These are phyloP conservation scores for Antitrichia curtipendula DNA, from an alignment of 225 moss, liverwort and hornwort species.

Conservation along the genomic window DNA sequence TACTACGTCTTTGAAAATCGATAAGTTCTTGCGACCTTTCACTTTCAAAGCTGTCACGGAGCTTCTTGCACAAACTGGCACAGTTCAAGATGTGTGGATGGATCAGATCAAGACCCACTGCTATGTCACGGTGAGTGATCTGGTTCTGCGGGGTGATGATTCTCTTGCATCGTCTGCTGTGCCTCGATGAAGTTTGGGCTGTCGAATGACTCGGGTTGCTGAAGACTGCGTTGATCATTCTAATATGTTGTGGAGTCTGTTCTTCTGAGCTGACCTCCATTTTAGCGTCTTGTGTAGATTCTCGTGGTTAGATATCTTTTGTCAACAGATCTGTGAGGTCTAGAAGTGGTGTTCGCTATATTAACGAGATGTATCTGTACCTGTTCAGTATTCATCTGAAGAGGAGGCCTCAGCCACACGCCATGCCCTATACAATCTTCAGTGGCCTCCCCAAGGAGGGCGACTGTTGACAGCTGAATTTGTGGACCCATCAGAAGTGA, in stretches of 20 bases:
- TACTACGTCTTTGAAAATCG: conserved; percentile 82
- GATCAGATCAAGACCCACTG: conserved; percentile 99
- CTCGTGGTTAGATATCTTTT: not conserved
- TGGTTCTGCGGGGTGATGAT: not conserved
- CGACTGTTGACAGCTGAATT: conserved; percentile 80
- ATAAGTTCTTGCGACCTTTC: conserved; percentile 91
- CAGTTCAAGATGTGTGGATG: conserved; percentile 96
- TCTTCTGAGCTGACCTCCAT: not conserved
- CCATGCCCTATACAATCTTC: conserved; percentile 79
- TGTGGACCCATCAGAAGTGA: conserved; percentile 87
- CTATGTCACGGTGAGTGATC: conserved; percentile 66
- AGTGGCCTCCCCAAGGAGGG: conserved; percentile 94
- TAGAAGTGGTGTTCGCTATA: not conserved
- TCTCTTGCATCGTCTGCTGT: not conserved
- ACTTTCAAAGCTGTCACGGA: conserved; percentile 91
- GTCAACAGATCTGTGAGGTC: not conserved
- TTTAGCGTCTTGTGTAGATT: not conserved
- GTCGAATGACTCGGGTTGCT: not conserved
- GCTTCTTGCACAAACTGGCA: conserved; percentile 84
- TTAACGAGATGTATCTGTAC: not conserved
- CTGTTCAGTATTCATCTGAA: conserved; percentile 63
- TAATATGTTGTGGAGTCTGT: not conserved
- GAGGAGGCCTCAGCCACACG: conserved; percentile 90
- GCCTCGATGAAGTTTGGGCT: not conserved
- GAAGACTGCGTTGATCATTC: not conserved